Evolutionary conservation across 1,139 yeast species (phyloP).

Genomic region (Lodderomyces orthopsilosis): DNA sequence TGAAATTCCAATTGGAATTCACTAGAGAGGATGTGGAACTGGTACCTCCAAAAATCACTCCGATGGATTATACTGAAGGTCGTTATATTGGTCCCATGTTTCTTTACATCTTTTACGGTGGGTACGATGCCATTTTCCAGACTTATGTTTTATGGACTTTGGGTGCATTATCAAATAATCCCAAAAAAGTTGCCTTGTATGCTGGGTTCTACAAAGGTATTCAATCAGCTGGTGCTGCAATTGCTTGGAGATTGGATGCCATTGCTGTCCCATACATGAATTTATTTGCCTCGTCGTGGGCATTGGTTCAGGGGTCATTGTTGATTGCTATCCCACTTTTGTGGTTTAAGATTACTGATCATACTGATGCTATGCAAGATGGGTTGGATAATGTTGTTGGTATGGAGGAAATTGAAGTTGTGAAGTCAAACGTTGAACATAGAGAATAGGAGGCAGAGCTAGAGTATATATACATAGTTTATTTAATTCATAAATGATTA

Average conservation of each 20-base stretch:
- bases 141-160: slow-evolving; percentile 54
- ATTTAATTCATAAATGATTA: background rate
- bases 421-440: slow-evolving; percentile 17
- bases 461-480: background rate
- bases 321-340: slow-evolving; percentile 39
- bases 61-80: slow-evolving; percentile 46
- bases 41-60: slow-evolving; percentile 17
- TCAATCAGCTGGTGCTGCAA: slow-evolving; percentile 63
- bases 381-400: slow-evolving; percentile 27
- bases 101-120: slow-evolving; percentile 59
- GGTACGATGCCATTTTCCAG: slow-evolving; percentile 58
- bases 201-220: slow-evolving; percentile 64
- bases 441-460: slow-evolving; percentile 7
- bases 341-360: slow-evolving; percentile 43
- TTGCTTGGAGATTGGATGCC: slow-evolving; percentile 60
- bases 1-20: slow-evolving; percentile 46
- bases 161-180: slow-evolving; percentile 58
- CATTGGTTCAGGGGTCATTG: slow-evolving; percentile 49
- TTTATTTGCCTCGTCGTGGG: slow-evolving; percentile 58
- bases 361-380: slow-evolving; percentile 42
- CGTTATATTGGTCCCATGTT: slow-evolving; percentile 58
- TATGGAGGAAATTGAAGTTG: slow-evolving; percentile 25
- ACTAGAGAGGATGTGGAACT: slow-evolving; percentile 37
- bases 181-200: slow-evolving; percentile 54
- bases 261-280: slow-evolving; percentile 36